Conservation (phyloP, 179 eudicot species). For the Beta lomatogona region DNA sequence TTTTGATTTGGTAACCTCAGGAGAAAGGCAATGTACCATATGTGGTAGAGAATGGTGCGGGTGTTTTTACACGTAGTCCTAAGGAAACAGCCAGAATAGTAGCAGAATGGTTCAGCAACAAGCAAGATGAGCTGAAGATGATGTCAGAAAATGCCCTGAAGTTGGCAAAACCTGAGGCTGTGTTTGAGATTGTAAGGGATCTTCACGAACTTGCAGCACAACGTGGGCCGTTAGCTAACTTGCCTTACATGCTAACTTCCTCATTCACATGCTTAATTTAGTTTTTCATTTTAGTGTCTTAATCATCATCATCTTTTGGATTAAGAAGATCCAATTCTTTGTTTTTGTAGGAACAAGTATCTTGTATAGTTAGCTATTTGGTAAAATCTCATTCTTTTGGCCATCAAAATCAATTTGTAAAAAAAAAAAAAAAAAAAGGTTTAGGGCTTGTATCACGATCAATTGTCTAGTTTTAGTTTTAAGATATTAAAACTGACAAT, state of each 20-base stretch:
- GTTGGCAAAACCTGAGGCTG: slow-evolving; percentile 89
- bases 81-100: slow-evolving; percentile 82
- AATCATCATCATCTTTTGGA: not conserved
- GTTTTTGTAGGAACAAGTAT: slow-evolving; percentile 23
- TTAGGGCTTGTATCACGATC: not conserved
- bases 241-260: slow-evolving; percentile 69
- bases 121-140: slow-evolving; percentile 57
- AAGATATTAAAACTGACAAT: too few relatives aligned
- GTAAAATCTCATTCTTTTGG: slow-evolving; percentile 24
- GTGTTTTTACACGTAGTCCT: slow-evolving; percentile 80
- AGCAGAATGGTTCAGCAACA: slow-evolving; percentile 81
- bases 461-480: too few relatives aligned
- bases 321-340: not conserved
- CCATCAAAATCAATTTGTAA: not conserved
- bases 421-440: not conserved
- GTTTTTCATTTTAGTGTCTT: not conserved
- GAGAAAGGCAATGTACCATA: slow-evolving; percentile 95
- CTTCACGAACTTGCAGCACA: slow-evolving; percentile 75
- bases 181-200: slow-evolving; percentile 90
- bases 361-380: slow-evolving; percentile 30
- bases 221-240: slow-evolving; percentile 63
- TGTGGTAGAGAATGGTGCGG: slow-evolving; percentile 93
- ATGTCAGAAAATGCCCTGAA: slow-evolving; percentile 85
- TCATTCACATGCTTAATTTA: slow-evolving; percentile 71
- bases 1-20: slow-evolving; percentile 35